Percentiles rank a stretch among this genome's conserved stretches.
Conservation (phyloP, 2,329 filamentous ascomycete species). For the Ambrosiella cleistominuta region DNA sequence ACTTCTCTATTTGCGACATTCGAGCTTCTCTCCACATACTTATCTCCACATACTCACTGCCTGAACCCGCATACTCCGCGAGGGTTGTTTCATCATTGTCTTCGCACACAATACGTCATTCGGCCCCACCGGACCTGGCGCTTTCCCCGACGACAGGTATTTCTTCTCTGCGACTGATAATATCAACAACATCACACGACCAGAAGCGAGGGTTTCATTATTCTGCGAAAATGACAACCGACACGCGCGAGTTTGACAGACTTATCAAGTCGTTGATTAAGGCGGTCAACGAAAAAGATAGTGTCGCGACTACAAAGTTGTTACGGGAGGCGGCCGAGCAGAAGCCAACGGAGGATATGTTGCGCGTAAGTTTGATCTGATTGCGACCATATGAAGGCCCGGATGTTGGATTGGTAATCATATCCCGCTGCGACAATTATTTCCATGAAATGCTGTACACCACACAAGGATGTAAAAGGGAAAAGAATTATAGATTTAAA, state of each 20-base stretch:
- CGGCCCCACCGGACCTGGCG: background rate
- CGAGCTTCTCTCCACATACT: background rate
- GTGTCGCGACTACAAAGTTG: slow-evolving; percentile 49
- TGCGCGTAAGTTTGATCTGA: slow-evolving; percentile 42
- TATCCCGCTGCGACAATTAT: too few species aligned
- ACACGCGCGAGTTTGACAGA: slow-evolving; percentile 63
- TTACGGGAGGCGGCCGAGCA: slow-evolving; percentile 65
- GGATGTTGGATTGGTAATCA: too few species aligned
- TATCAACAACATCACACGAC: background rate
- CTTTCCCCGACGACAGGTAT: background rate
- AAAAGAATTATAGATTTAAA: too few species aligned
- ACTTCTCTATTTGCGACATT: background rate
- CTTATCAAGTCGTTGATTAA: slow-evolving; percentile 67
- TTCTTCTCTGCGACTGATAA: background rate
- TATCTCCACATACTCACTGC: background rate
- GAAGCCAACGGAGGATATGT: slow-evolving; percentile 74
- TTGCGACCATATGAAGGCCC: background rate
- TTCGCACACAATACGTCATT: background rate
- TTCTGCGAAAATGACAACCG: slow-evolving; percentile 32
- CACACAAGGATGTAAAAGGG: too few species aligned
- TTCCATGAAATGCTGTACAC: too few species aligned
- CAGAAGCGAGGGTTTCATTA: too few species aligned
- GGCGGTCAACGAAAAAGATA: slow-evolving; percentile 57
- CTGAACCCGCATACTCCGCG: background rate
- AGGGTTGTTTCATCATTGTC: background rate